A percentile compares a stretch with the other conserved stretches of the same genome.
phyloP scores from a whole-genome alignment of 495 filamentous ascomycete genomes.

The Chaetomidium leptoderma region DNA sequence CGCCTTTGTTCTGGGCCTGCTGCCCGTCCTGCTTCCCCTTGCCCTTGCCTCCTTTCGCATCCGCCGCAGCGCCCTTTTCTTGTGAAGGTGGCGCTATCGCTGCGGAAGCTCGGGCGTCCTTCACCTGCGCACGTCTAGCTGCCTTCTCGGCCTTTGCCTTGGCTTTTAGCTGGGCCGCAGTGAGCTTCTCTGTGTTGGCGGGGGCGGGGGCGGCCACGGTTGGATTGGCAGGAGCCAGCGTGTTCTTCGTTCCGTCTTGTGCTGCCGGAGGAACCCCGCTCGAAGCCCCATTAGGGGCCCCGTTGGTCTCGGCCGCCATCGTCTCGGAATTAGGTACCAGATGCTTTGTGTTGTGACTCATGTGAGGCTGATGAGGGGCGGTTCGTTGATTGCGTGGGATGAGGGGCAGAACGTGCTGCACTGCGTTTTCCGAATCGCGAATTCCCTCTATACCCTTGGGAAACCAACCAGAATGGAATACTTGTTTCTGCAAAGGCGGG shows the following conservation, averaged over 20 bases:
- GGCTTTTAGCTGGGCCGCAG: conserved; percentile 68
- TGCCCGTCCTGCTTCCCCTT: conserved; percentile 51
- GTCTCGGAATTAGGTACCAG: background rate
- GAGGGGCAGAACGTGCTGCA: background rate
- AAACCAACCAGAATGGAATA: background rate
- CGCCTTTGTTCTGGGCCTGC: conserved; percentile 32
- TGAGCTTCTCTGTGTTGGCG: conserved; percentile 42
- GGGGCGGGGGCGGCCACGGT: conserved; percentile 14
- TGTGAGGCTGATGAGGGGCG: background rate
- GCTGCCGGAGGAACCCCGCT: conserved; percentile 4
- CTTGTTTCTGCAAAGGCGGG: background rate
- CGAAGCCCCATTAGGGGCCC: conserved; percentile 13
- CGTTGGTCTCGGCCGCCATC: conserved; percentile 29
- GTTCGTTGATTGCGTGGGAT: background rate
- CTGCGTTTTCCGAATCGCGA: background rate
- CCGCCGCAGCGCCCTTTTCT: conserved; percentile 15
- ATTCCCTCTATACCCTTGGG: background rate
- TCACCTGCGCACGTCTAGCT: conserved; percentile 62
- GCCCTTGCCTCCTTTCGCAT: conserved; percentile 39
- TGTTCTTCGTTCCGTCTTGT: conserved; percentile 8
- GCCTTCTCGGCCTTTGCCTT: conserved; percentile 75
- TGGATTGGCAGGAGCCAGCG: conserved; percentile 9
- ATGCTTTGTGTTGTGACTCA: background rate
- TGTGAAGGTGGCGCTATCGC: conserved; percentile 12
- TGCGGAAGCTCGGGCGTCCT: conserved; percentile 42